These are phyloP conservation scores for Umbilicus rupestris DNA, from an alignment of 164 flowering plant genomes.

Conservation along the genomic window DNA sequence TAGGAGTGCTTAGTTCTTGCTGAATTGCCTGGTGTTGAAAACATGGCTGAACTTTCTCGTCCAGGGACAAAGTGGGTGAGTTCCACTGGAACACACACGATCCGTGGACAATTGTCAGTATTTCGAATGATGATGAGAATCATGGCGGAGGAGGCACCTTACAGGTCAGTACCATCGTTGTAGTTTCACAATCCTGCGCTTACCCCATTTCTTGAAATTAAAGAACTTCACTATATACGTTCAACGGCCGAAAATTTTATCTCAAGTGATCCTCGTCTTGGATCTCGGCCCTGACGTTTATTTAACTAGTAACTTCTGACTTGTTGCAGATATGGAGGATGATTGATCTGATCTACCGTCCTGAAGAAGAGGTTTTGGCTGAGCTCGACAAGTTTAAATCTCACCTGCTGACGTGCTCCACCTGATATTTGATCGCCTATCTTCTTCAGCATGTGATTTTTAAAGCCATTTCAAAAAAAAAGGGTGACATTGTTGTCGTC, in stretches of 20 bases:
- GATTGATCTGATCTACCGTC: constrained; percentile 20
- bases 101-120: constrained; percentile 59
- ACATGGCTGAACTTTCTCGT: constrained; percentile 2
- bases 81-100: constrained; percentile 53
- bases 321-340: constrained; percentile 19
- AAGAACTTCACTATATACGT: no score
- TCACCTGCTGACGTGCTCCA: constrained; percentile 13
- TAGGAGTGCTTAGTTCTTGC: background rate
- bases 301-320: background rate
- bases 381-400: constrained; percentile 22
- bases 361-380: constrained; percentile 18
- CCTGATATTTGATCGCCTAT: background rate
- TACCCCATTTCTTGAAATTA: background rate
- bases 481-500: no score
- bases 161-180: constrained; percentile 24
- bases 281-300: background rate
- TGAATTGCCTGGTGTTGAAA: background rate
- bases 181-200: background rate
- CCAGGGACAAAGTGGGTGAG: constrained; percentile 55
- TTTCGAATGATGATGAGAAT: constrained; percentile 52
- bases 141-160: constrained; percentile 59
- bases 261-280: background rate
- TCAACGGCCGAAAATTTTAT: no score
- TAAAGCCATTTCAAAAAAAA: no score
- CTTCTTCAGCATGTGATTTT: no score